Conservation (phyloP, 176 grass and related monocot genomes). For the Tillandsia fasciculata region DNA sequence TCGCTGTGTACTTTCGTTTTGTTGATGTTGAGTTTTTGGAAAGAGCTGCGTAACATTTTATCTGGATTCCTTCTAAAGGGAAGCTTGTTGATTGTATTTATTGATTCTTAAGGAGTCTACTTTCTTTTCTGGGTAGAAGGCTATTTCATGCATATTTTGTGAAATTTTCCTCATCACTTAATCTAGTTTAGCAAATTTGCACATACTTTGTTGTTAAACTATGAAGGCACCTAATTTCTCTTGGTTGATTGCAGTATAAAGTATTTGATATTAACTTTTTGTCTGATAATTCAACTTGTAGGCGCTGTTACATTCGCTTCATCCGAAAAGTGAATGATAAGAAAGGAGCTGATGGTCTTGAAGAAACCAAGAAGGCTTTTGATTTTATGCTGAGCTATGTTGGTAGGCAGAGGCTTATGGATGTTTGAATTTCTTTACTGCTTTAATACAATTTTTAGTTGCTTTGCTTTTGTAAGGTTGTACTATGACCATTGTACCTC, state of each 20-base stretch:
- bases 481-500: not conserved
- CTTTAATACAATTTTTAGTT: not conserved
- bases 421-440: conserved; percentile 5
- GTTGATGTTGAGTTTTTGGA: too few species aligned
- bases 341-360: conserved; percentile 64
- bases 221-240: not conserved
- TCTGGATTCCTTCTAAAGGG: too few species aligned
- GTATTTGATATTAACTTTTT: conserved; percentile 4
- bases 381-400: conserved; percentile 95
- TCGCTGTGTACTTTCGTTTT: too few species aligned
- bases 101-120: not conserved
- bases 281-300: conserved; percentile 29
- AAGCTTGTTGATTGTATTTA: not conserved
- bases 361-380: conserved; percentile 92
- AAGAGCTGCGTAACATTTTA: too few species aligned
- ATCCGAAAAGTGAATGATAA: conserved; percentile 73
- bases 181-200: not conserved
- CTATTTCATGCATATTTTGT: not conserved
- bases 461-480: not conserved
- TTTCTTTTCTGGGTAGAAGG: not conserved
- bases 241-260: not conserved
- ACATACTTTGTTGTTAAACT: not conserved
- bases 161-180: not conserved
- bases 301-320: conserved; percentile 88
- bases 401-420: conserved; percentile 35